Percentiles rank a stretch among this genome's conserved stretches.
Conservation (phyloP, 2,329 filamentous ascomycete genomes). For the Sclerotinia subarctica region DNA sequence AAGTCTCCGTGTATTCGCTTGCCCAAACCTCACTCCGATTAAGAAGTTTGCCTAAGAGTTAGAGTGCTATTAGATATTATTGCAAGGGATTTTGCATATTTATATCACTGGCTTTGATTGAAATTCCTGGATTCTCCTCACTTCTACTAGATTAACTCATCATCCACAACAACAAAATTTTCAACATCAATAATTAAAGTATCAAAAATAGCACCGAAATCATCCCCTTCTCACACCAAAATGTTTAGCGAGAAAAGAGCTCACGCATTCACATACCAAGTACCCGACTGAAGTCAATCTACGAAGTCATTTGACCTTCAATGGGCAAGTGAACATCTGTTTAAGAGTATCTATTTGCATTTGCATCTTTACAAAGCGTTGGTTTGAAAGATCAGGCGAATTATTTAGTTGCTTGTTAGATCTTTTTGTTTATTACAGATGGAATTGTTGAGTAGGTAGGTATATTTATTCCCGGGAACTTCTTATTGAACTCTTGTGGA, state of each 20-base stretch:
- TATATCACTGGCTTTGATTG: slow-evolving; percentile 44
- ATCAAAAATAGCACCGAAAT: slow-evolving; percentile 53
- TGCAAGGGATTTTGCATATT: no score
- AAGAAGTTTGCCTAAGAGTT: slow-evolving; percentile 30
- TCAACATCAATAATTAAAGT: no score
- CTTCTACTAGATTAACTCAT: no score
- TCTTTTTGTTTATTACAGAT: slow-evolving; percentile 33
- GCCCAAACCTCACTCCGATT: slow-evolving; percentile 27
- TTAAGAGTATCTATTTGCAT: slow-evolving; percentile 32
- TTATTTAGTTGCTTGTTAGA: slow-evolving; percentile 36
- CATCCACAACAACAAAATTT: no score
- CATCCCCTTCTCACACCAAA: slow-evolving; percentile 39
- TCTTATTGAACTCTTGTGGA: slow-evolving; percentile 25
- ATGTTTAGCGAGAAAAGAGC: slow-evolving; percentile 20
- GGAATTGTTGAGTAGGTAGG: slow-evolving; percentile 29
- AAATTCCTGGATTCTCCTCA: slow-evolving; percentile 39
- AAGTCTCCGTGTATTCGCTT: no score
- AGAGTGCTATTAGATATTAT: slow-evolving; percentile 22
- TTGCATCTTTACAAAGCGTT: slow-evolving; percentile 27
- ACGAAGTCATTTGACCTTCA: slow-evolving; percentile 28
- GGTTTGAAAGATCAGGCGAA: slow-evolving; percentile 39
- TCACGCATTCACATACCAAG: slow-evolving; percentile 30
- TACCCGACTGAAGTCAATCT: slow-evolving; percentile 25
- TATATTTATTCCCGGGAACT: no score
- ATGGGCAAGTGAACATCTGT: slow-evolving; percentile 32